These are phyloP conservation scores for Cercospora beticola DNA, from an alignment of 2,329 filamentous ascomycete species.

Conservation along the genomic window DNA sequence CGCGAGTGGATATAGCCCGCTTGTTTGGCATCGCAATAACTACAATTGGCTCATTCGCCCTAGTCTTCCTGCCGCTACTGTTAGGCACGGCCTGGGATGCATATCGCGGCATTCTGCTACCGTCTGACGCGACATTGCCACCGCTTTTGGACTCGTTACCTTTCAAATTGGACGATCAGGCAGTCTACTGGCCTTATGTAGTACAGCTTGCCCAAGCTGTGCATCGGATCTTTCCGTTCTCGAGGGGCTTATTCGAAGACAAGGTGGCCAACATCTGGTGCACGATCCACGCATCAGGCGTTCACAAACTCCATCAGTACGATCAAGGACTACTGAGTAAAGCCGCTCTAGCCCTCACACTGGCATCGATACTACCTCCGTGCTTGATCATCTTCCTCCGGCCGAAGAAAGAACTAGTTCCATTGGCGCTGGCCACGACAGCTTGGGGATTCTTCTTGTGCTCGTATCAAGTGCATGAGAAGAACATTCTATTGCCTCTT, in stretches of 20 bases:
- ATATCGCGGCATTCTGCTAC: slow-evolving; percentile 62
- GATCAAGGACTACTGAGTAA: slow-evolving; percentile 70
- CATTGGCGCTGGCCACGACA: slow-evolving; percentile 75
- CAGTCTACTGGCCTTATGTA: slow-evolving; percentile 70
- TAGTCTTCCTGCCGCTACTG: slow-evolving; percentile 74
- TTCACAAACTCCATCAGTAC: slow-evolving; percentile 81
- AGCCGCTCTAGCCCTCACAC: slow-evolving; percentile 70
- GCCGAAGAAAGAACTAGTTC: slow-evolving; percentile 74
- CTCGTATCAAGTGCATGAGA: slow-evolving; percentile 97
- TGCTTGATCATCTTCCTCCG: slow-evolving; percentile 76
- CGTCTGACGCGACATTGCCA: slow-evolving; percentile 47
- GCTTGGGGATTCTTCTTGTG: slow-evolving; percentile 98
- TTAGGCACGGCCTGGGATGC: slow-evolving; percentile 69
- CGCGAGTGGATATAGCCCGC: slow-evolving; percentile 64
- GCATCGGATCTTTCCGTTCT: slow-evolving; percentile 93
- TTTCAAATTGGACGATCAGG: slow-evolving; percentile 57
- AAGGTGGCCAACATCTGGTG: slow-evolving; percentile 99
- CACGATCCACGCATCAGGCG: slow-evolving; percentile 69
- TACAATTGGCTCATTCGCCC: slow-evolving; percentile 70
- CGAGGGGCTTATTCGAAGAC: slow-evolving; percentile 94
- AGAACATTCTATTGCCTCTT: slow-evolving; percentile 88
- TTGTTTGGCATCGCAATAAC: slow-evolving; percentile 73
- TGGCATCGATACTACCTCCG: slow-evolving; percentile 73
- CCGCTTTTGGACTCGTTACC: slow-evolving; percentile 66
- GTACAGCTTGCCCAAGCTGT: slow-evolving; percentile 80